Conservation (phyloP, 257 asterid genomes). For the Jacaranda mimosifolia region DNA sequence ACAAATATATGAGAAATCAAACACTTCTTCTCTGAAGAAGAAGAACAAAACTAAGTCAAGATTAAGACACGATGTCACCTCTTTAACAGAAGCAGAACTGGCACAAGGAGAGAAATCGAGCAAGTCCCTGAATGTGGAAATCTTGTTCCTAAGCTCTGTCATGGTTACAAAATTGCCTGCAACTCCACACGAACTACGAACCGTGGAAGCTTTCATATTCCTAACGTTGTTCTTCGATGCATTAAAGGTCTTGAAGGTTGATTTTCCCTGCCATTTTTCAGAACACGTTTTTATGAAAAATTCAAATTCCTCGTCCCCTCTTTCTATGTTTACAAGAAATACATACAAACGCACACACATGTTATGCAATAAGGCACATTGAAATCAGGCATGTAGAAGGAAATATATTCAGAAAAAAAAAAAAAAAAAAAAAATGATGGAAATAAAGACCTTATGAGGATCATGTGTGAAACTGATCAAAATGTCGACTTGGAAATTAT, state of each 20-base stretch:
- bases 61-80: constrained; percentile 50
- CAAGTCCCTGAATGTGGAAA: constrained; percentile 77
- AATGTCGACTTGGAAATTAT: too few species aligned
- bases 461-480: too few species aligned
- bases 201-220: constrained; percentile 36
- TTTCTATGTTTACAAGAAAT: neutral
- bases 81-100: constrained; percentile 64
- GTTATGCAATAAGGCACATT: too few species aligned
- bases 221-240: constrained; percentile 41
- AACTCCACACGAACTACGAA: constrained; percentile 50
- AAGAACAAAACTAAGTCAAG: too few species aligned
- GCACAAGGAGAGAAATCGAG: constrained; percentile 82
- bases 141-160: constrained; percentile 68
- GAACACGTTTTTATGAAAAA: neutral
- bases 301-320: neutral
- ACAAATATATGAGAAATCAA: neutral
- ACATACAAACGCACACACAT: too few species aligned
- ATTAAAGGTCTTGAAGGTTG: constrained; percentile 32
- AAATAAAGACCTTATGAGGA: too few species aligned
- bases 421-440: too few species aligned
- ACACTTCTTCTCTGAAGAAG: too few species aligned
- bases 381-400: neutral
- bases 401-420: neutral
- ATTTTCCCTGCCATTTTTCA: constrained; percentile 55
- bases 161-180: constrained; percentile 58